These are phyloP conservation scores for Tetrapisispora iriomotensis DNA, from an alignment of 805 yeast genomes.

Conservation along the genomic window DNA sequence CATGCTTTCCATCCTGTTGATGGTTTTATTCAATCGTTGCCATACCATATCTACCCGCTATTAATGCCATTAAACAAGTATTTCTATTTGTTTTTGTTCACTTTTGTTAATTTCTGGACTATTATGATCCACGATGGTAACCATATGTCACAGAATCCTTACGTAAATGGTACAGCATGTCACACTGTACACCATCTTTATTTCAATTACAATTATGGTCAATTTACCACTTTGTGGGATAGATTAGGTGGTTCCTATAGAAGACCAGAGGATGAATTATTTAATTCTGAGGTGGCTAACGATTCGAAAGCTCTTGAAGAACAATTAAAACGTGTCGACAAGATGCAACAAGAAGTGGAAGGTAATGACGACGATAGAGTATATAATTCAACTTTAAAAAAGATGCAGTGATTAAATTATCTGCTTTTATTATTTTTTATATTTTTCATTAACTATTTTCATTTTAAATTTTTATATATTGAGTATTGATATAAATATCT, in stretches of 20 bases:
- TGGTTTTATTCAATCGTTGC: constrained; percentile 85
- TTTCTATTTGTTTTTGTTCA: constrained; percentile 68
- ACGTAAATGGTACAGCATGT: constrained; percentile 97
- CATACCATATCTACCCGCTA: constrained; percentile 88
- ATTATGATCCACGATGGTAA: constrained; percentile 98
- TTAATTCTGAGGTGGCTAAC: constrained; percentile 51
- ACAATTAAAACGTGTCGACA: constrained; percentile 68
- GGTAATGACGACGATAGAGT: constrained; percentile 68
- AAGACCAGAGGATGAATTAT: constrained; percentile 78
- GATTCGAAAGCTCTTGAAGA: constrained; percentile 54
- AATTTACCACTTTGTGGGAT: constrained; percentile 96
- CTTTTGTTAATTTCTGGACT: constrained; percentile 94
- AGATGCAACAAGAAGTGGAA: constrained; percentile 68
- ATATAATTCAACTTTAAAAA: constrained; percentile 32
- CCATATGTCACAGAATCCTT: constrained; percentile 84
- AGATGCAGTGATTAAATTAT: too few species aligned
- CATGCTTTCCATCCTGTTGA: constrained; percentile 98
- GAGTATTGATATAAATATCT: background rate
- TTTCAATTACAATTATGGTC: constrained; percentile 97
- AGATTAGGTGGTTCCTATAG: constrained; percentile 90
- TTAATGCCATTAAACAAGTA: constrained; percentile 86
- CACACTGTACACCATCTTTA: constrained; percentile 94
- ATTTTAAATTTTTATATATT: background rate
- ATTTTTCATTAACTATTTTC: background rate
- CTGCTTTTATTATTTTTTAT: background rate